Base-by-base conservation (phyloP, 306 rosid species). In the Gynostemma pentaphyllum region DNA sequence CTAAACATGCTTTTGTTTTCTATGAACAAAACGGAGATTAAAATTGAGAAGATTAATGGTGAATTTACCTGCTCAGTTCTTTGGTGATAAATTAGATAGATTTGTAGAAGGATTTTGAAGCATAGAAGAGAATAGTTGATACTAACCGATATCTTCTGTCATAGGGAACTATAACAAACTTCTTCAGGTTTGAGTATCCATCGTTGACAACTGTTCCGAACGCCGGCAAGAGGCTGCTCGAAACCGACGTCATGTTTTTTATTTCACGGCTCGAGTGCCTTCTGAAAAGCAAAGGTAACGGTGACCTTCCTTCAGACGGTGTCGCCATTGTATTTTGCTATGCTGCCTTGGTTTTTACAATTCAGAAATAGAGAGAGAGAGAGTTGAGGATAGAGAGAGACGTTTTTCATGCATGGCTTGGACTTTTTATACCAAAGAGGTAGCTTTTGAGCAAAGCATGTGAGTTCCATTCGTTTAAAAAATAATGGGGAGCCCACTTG, bases 181-280 rank as follows among this genome's bases (percentile, higher is more conserved):
- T 85, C 42, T 54, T 80, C 49, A 76, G 87, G 69, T 74, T 66
- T 29, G 75, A 57, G 75, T 87, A 73, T 26, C 72, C 81, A 24
- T 79, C 83, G 9, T 75, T 81, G 26, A 72, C 71, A 10, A 60
- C 74, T 36, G 84, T 78, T 34, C 91, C 91, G 68, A 90, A 85
- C 55, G 88, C 94, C 34, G 90, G 90, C 56, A 85, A 80, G 24
- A 85, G 75, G 68, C 87, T 80, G 74, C 87, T 79, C 8, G 94
- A 83, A 37, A 87, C 79, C 6, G 96, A 75, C 67, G 96, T 69
- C 53, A 83, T 75, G 74, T 86, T 82, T 64, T 65, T 79, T 40
- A 70, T 74, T 65, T 85, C 91, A 0, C 72, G 72, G 15, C 83
- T 79, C 9, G 89, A 83, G 12, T 74, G 74, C 59, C 89, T 76